Conservation (phyloP, 176 grass and related monocot species). For the Metroxylon sagu region DNA sequence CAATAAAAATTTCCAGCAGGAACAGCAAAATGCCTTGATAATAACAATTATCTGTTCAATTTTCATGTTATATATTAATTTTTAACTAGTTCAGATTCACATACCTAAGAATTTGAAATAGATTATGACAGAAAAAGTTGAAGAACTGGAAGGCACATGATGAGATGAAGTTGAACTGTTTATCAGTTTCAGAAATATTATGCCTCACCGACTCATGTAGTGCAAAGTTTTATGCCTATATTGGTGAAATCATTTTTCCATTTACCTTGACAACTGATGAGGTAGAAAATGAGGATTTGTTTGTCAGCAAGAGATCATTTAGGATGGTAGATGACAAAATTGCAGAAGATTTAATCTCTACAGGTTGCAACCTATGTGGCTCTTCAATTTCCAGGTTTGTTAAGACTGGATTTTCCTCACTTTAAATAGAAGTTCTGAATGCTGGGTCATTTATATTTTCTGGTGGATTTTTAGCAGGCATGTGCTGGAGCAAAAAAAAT, state of each 20-base stretch:
- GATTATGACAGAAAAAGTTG: slow-evolving; percentile 13
- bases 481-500: slow-evolving; percentile 2
- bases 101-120: no score
- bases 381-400: slow-evolving; percentile 36
- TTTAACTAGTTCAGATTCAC: no score
- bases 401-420: background rate
- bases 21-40: no score
- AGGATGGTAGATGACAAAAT: slow-evolving; percentile 28
- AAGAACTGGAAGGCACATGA: slow-evolving; percentile 44
- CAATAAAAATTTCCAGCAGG: no score
- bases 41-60: no score
- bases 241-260: slow-evolving; percentile 25
- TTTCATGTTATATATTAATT: no score
- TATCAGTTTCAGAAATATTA: slow-evolving; percentile 37
- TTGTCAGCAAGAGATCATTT: slow-evolving; percentile 25
- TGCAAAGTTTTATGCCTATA: slow-evolving; percentile 33
- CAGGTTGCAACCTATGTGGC: slow-evolving; percentile 57
- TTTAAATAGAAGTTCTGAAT: background rate
- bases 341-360: slow-evolving; percentile 31
- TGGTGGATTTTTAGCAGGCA: slow-evolving; percentile 33
- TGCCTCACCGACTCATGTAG: slow-evolving; percentile 14
- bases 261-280: background rate
- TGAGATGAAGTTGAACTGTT: slow-evolving; percentile 14
- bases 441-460: background rate
- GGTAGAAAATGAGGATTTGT: slow-evolving; percentile 10